Conservation (phyloP, 2,329 filamentous ascomycete species). For the Lasiodiplodia theobromae region DNA sequence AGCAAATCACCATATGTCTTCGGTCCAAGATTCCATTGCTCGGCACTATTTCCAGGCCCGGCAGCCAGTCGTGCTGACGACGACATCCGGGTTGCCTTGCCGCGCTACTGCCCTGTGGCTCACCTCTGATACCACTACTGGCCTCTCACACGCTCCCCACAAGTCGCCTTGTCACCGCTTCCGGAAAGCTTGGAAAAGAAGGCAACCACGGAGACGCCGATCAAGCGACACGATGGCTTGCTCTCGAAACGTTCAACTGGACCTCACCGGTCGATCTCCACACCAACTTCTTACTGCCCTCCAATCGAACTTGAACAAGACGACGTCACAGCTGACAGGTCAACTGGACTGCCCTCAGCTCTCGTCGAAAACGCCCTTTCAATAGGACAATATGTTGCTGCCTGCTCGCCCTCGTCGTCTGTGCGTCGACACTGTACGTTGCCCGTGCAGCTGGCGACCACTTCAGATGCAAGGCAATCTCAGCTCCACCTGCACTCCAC, state of each 20-base stretch:
- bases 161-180: not conserved
- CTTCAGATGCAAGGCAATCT: slow-evolving; percentile 4
- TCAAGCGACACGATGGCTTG: slow-evolving; percentile 23
- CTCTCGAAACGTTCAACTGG: slow-evolving; percentile 4
- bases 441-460: slow-evolving; percentile 12
- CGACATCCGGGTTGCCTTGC: slow-evolving; percentile 10
- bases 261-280: slow-evolving; percentile 9
- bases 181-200: slow-evolving; percentile 12
- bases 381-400: slow-evolving; percentile 4
- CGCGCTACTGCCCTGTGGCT: slow-evolving; percentile 14
- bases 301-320: slow-evolving; percentile 6
- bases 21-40: not conserved
- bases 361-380: not conserved
- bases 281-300: not conserved
- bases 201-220: slow-evolving; percentile 23
- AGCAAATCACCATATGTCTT: slow-evolving; percentile 15
- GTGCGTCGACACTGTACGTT: not conserved
- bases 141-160: slow-evolving; percentile 3
- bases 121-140: not conserved
- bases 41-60: slow-evolving; percentile 1
- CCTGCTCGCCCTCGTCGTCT: not conserved
- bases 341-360: slow-evolving; percentile 5
- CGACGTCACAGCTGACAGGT: slow-evolving; percentile 6
- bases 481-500: slow-evolving; percentile 1
- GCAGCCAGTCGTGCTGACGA: slow-evolving; percentile 20